Evolutionary conservation across 1,284 basidiomycete species (phyloP), one percentile per base, ranked within the genome.

Genomic region (Ustilago vetiveriae): DNA sequence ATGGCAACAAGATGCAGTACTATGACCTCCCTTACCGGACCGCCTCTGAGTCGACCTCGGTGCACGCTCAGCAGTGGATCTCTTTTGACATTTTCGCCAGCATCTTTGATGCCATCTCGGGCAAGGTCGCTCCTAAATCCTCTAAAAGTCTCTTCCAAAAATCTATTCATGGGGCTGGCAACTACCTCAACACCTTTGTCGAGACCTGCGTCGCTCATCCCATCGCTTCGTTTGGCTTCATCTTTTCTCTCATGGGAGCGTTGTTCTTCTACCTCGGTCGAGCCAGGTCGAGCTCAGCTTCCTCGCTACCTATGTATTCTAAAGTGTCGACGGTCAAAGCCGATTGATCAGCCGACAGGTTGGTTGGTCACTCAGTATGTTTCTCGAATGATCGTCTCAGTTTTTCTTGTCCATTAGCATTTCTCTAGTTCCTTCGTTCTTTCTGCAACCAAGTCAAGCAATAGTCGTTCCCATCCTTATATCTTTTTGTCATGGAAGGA

Each of bases 1-100:
- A 79, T 27, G 73, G 72, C 14, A 40, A 56, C 44, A 50, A 59
- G 40, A 13, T 63, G 41, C 47, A 63, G 33, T 79, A 76, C 41
- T 77, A 57, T 51, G 48, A 65, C 4, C 54, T 78, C 16, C 65
- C 59, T 5, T 39, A 35, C 17, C 36, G 8, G 1, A 19, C 37
- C n/a, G 29, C 2, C 8, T 26, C 29, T 5, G 50, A 27, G 13
- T 17, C 26, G 26, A 44, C 42, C 24, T 47, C 21, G 19, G 33
- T 29, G 32, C 27, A 37, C 17, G 56, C 48, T 5, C 33, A 44
- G n/a, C 17, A 29, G 17, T 75, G 72, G 72, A 45, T 75, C 33
- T 37, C 67, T 3, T 13, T 30, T 10, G 40, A 39, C 16, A 50
- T 78, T 0, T 64, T 72, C 14, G 44, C 30, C 13, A 32, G 21